Evolutionary conservation across 148 eudicot genomes (phyloP).

Genomic region (Camellia sinensis): DNA sequence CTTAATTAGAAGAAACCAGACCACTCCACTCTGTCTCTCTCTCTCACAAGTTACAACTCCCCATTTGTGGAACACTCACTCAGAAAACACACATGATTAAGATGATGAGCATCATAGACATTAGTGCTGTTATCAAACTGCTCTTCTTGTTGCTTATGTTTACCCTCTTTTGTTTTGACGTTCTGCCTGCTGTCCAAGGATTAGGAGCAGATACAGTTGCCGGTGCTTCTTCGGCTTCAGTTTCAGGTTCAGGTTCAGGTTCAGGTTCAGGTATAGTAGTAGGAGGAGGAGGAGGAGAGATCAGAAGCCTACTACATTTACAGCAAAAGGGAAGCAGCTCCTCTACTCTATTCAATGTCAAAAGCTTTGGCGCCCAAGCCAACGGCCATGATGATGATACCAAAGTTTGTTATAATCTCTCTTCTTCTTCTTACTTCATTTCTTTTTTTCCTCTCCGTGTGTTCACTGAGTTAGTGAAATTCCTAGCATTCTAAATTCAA

Average conservation of each 20-base stretch:
- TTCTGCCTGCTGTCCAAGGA: not conserved
- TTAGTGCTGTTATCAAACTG: not conserved
- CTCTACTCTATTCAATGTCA: conserved; percentile 20
- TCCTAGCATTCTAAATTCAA: too few relatives aligned
- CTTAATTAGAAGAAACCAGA: too few relatives aligned
- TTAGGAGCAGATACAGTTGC: not conserved
- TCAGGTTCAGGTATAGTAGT: not conserved
- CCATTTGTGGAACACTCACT: too few relatives aligned
- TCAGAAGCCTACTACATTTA: not conserved
- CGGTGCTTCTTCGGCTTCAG: too few relatives aligned
- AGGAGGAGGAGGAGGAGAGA: conserved; percentile 2
- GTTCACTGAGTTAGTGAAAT: not conserved
- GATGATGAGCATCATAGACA: not conserved
- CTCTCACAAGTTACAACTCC: too few relatives aligned
- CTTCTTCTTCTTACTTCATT: not conserved
- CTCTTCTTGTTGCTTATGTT: not conserved
- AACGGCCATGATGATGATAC: conserved; percentile 22
- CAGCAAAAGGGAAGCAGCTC: not conserved
- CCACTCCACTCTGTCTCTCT: too few relatives aligned
- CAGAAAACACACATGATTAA: too few relatives aligned
- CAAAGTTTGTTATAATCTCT: not conserved
- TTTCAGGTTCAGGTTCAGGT: not conserved
- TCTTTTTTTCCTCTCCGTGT: not conserved
- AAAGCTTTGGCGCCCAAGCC: conserved; percentile 16
- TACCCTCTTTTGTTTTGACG: conserved; percentile 2